A percentile compares a stretch with the other conserved stretches of the same genome.
Evolutionary conservation across 345 rosid species (phyloP).

Genomic region (Euphorbia lathyris): DNA sequence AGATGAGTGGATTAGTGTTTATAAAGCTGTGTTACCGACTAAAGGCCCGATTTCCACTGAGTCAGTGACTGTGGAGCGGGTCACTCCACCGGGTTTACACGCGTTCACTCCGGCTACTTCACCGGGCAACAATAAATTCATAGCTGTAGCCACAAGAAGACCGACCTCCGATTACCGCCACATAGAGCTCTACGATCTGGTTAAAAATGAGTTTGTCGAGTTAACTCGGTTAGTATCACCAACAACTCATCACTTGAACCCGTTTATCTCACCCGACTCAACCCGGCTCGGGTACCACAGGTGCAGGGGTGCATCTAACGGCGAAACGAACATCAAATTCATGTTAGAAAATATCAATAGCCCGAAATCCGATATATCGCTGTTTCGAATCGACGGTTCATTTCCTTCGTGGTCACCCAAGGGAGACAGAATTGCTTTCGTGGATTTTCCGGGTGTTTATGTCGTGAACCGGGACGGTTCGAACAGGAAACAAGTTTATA

Average conservation of each 20-base stretch:
- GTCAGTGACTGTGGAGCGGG: slow-evolving; percentile 49
- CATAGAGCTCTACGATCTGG: slow-evolving; percentile 66
- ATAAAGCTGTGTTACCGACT: slow-evolving; percentile 47
- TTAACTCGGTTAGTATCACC: slow-evolving; percentile 71
- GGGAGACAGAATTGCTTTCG: slow-evolving; percentile 74
- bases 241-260: slow-evolving; percentile 67
- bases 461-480: slow-evolving; percentile 83
- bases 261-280: slow-evolving; percentile 79
- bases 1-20: slow-evolving; percentile 72
- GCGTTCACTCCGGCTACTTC: slow-evolving; percentile 93
- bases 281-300: slow-evolving; percentile 73
- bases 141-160: slow-evolving; percentile 78
- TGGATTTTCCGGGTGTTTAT: slow-evolving; percentile 70
- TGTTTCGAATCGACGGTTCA: slow-evolving; percentile 82
- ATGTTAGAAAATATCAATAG: slow-evolving; percentile 62
- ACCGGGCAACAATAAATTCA: slow-evolving; percentile 64
- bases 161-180: slow-evolving; percentile 60
- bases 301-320: slow-evolving; percentile 55
- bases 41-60: slow-evolving; percentile 30
- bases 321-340: slow-evolving; percentile 37
- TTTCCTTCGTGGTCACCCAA: slow-evolving; percentile 78
- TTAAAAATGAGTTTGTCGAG: slow-evolving; percentile 49
- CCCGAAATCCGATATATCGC: slow-evolving; percentile 46
- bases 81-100: slow-evolving; percentile 81
- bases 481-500: slow-evolving; percentile 44